Evolutionary conservation across 2,329 filamentous ascomycete species (phyloP), one percentile per base, ranked within the genome.

Genomic region (Lithohypha guttulata): DNA sequence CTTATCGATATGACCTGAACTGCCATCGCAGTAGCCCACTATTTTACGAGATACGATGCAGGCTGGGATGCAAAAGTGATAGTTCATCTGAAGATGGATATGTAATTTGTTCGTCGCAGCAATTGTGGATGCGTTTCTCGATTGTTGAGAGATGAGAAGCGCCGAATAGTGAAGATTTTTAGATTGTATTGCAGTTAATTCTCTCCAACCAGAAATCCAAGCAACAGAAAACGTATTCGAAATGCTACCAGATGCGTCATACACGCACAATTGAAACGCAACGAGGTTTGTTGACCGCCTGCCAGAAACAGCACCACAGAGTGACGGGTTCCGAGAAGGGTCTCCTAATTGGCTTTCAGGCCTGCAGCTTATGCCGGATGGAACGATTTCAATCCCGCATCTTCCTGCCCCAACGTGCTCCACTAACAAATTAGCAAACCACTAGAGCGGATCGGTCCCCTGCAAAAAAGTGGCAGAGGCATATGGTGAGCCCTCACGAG

Each of bases 401-500:
- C 22, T n/a, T 34, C 21, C 34, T 37, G 34, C 35, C 35, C 35
- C 35, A 39, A 23, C 34, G 26, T 13, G 33, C 6, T 31, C 35
- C 35, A 39, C 35, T 29, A 9, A n/a, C 20, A 22, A n/a, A 17
- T 31, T 19, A 27, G 18, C 20, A 11, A 15, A 23, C 35, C 14
- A 27, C 25, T 23, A 39, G 20, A 25, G 26, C 11, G 20, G 23
- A 37, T 28, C 25, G 18, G 34, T 29, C 35, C 35, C 35, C 27
- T 30, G 17, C 26, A 22, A 39, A 39, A 30, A 39, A 30, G 35
- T 39, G 35, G 35, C 26, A 39, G 25, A 26, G 15, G 34, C n/a
- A 27, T 14, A 39, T 39, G 35, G 31, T 39, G 35, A 39, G 35
- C 35, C 25, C 35, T 39, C 35, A 26, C 30, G 31, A 39, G 17